Evolutionary conservation across 2,329 filamentous ascomycete species (phyloP), one percentile per base, ranked within the genome.

Genomic region (Fusarium musae): DNA sequence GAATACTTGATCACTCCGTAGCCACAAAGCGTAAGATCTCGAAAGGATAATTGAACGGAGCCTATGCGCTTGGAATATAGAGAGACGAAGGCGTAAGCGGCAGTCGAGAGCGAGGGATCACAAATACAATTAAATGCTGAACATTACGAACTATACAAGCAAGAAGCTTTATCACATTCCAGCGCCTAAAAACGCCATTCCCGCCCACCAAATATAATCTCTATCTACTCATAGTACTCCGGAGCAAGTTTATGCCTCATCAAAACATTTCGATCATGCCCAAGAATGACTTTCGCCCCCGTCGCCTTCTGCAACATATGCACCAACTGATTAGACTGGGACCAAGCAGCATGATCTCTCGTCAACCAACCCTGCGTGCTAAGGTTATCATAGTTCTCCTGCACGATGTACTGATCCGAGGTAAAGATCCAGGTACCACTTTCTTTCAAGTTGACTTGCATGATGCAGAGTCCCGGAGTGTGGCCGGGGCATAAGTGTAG

Each of bases 261-360:
- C 30, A 50, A 34, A 34, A 26, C 16, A 15, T 26, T 3, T 10
- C 16, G 11, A 23, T 34, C 5, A 34, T 34, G 16, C 0, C 30
- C 30, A 19, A 50, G 8, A 19, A 50, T 19, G 6, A 19, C 47
- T 0, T 23, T 50, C 0, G n/a, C 47, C 5, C 3, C 11, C 5
- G 7, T 23, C 2, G 16, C 30, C 28, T 50, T 34, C 5, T 50
- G 30, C 11, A 50, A 15, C 16, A 50, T 34, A 3, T 34, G n/a
- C 7, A 34, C 30, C 11, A 34, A 2, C 16, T 34, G 30, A 17
- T 50, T 23, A 23, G 47, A 34, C 16, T 34, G 21, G 23, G 47
- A 34, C 30, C n/a, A 34, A 34, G 47, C n/a, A 34, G 21, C 15
- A 19, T 50, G 30, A 2, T 23, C 16, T 7, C 47, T 34, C 1